These are phyloP conservation scores for Davidsoniella australis DNA, from an alignment of 2,329 filamentous ascomycete species.

Conservation along the genomic window DNA sequence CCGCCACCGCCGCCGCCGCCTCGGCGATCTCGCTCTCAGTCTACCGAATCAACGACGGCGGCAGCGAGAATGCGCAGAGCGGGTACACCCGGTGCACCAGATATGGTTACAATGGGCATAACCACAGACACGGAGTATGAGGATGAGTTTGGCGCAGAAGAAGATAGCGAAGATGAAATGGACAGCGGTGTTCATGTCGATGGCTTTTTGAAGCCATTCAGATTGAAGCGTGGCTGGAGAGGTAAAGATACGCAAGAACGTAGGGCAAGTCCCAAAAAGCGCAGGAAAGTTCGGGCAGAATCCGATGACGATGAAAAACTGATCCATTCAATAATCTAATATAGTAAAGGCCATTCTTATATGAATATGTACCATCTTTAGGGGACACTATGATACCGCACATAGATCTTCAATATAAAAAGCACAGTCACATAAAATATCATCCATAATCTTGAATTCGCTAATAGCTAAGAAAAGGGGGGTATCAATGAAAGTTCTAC, in stretches of 20 bases:
- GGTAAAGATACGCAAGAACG: conserved; percentile 19
- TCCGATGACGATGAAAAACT: no score
- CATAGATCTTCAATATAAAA: no score
- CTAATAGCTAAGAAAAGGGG: neutral
- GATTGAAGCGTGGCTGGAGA: conserved; percentile 30
- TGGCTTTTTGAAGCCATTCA: conserved; percentile 44
- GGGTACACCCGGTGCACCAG: neutral
- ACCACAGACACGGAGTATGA: conserved; percentile 10
- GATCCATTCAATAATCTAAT: no score
- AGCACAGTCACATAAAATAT: no score
- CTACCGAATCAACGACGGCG: conserved; percentile 20
- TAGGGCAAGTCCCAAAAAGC: neutral
- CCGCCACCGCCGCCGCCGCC: conserved; percentile 2
- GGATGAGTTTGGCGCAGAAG: conserved; percentile 17
- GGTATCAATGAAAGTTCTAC: conserved; percentile 9
- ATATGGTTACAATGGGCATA: neutral
- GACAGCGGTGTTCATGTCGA: conserved; percentile 49
- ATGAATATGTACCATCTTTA: no score
- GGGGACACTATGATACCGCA: no score
- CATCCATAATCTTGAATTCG: no score
- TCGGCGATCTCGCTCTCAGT: conserved; percentile 14
- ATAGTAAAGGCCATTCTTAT: no score
- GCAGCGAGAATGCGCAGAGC: conserved; percentile 17
- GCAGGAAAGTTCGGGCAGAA: conserved; percentile 11
- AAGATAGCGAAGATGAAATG: conserved; percentile 34